Evolutionary conservation across 208 protist species (phyloP).

Genomic region (Balamuthia mandrillaris): DNA sequence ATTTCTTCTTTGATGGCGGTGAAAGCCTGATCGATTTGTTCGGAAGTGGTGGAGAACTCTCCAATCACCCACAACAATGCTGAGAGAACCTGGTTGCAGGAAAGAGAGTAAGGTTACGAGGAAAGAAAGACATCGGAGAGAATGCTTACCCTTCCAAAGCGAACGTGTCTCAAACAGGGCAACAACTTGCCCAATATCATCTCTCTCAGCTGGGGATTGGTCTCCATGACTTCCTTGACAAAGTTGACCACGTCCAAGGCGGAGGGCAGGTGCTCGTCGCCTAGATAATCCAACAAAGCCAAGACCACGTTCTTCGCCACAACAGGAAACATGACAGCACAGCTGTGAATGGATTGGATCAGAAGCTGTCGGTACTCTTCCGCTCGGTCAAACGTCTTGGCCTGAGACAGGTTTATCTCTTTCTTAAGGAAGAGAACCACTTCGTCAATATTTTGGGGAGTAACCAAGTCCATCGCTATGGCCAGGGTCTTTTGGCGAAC

Average conservation of each 20-base stretch:
- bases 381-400: constrained; percentile 48
- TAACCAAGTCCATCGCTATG: constrained; percentile 87
- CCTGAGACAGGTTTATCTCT: constrained; percentile 79
- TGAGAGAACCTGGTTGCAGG: constrained; percentile 46
- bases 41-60: constrained; percentile 72
- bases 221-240: not conserved
- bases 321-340: constrained; percentile 82
- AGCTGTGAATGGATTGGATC: constrained; percentile 86
- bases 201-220: too few relatives aligned
- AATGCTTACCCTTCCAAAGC: constrained; percentile 76
- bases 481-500: constrained; percentile 87
- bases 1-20: constrained; percentile 50
- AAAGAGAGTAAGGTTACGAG: not conserved
- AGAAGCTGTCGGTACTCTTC: constrained; percentile 84
- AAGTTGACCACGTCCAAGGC: constrained; percentile 84
- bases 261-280: constrained; percentile 69
- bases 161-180: constrained; percentile 89
- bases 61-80: constrained; percentile 84
- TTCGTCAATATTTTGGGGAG: constrained; percentile 81
- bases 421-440: constrained; percentile 91
- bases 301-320: constrained; percentile 67
- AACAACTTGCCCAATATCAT: constrained; percentile 97
- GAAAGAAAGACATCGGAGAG: constrained; percentile 51
- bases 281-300: constrained; percentile 90
- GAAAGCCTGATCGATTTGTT: constrained; percentile 71